These are phyloP conservation scores for Pestalotiopsis sp. DNA, from an alignment of 2,329 filamentous ascomycete genomes.

Conservation along the genomic window DNA sequence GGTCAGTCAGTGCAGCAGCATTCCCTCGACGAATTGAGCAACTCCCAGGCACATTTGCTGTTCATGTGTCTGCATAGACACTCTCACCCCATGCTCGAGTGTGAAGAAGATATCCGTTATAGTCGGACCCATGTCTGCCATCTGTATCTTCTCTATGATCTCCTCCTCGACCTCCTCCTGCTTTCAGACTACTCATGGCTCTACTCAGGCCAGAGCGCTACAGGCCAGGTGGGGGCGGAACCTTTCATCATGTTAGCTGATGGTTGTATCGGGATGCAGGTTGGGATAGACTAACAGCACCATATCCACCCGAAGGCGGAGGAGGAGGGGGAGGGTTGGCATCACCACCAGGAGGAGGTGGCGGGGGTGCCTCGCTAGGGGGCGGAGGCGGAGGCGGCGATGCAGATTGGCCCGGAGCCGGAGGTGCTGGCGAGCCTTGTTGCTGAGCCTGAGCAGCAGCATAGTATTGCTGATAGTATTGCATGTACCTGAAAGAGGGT, in stretches of 20 bases:
- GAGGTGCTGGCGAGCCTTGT: slow-evolving; percentile 44
- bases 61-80: too few relatives aligned
- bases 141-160: too few relatives aligned
- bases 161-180: too few relatives aligned
- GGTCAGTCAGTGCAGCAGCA: too few relatives aligned
- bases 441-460: slow-evolving; percentile 56
- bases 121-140: too few relatives aligned
- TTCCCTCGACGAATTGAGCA: too few relatives aligned
- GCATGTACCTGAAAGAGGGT: slow-evolving; percentile 52
- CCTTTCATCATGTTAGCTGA: slow-evolving; percentile 37
- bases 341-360: slow-evolving; percentile 58
- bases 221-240: slow-evolving; percentile 60
- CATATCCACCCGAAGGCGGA: slow-evolving; percentile 62
- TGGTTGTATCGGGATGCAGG: background rate
- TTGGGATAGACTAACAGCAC: slow-evolving; percentile 55
- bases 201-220: slow-evolving; percentile 24
- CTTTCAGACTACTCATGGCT: background rate
- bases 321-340: slow-evolving; percentile 57
- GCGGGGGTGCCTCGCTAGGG: slow-evolving; percentile 65
- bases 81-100: too few relatives aligned
- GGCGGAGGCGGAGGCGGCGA: slow-evolving; percentile 61
- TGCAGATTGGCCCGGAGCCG: slow-evolving; percentile 47
- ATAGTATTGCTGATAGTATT: slow-evolving; percentile 76
- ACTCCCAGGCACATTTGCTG: too few relatives aligned
- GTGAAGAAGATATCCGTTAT: too few relatives aligned